Evolutionary conservation across 108 stramenopile species (phyloP).

Genomic region (Chaetoceros muelleri): DNA sequence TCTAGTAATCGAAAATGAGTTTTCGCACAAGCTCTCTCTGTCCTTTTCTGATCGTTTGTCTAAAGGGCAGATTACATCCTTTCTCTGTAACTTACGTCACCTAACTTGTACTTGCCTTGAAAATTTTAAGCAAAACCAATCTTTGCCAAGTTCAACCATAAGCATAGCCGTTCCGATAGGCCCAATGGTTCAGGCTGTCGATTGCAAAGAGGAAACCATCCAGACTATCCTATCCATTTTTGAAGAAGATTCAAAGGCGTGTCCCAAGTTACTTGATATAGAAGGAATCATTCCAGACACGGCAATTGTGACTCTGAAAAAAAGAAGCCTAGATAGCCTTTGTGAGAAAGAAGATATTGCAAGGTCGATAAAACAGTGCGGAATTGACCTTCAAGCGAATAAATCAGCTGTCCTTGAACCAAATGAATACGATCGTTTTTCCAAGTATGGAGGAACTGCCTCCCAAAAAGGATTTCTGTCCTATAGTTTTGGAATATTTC

Average conservation of each 20-base stretch:
- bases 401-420: conserved; percentile 25
- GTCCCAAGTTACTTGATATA: conserved; percentile 37
- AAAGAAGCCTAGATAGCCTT: conserved; percentile 53
- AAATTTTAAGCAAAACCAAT: conserved; percentile 17
- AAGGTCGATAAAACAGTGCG: conserved; percentile 36
- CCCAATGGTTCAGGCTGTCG: conserved; percentile 29
- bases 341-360: conserved; percentile 42
- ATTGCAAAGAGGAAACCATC: conserved; percentile 79
- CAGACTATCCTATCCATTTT: conserved; percentile 73
- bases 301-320: conserved; percentile 58
- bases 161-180: conserved; percentile 50
- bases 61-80: conserved; percentile 40
- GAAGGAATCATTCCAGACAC: conserved; percentile 60
- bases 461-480: conserved; percentile 48
- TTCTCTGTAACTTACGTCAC: conserved; percentile 27
- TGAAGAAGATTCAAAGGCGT: conserved; percentile 37
- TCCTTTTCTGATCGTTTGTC: conserved; percentile 64
- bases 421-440: conserved; percentile 3
- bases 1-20: conserved; percentile 61
- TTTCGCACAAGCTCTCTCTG: conserved; percentile 58
- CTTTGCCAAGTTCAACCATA: conserved; percentile 6
- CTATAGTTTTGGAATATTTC: conserved; percentile 56
- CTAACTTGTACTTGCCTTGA: neutral
- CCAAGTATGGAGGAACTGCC: conserved; percentile 22
- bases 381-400: conserved; percentile 27